Evolutionary conservation across 2,329 filamentous ascomycete genomes (phyloP).

Genomic region (Penicillium verrucosum): DNA sequence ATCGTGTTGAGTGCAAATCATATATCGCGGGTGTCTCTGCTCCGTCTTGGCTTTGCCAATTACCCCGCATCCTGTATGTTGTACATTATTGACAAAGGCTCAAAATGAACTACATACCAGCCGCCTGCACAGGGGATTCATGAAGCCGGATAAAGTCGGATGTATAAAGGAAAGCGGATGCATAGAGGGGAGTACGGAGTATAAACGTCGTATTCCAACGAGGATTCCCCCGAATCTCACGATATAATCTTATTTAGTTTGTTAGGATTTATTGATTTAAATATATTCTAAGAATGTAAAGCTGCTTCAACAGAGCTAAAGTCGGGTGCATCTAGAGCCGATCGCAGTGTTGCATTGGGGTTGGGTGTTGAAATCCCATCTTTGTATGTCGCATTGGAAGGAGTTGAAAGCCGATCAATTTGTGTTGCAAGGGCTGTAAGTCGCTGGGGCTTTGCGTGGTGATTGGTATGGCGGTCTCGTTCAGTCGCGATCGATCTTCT

Average conservation of each 20-base stretch:
- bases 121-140: background rate
- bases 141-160: no score
- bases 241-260: background rate
- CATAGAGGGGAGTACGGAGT: background rate
- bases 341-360: conserved; percentile 1
- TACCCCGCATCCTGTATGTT: background rate
- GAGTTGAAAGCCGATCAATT: background rate
- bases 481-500: conserved; percentile 29
- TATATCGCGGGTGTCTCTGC: background rate
- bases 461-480: conserved; percentile 16
- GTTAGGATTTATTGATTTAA: background rate
- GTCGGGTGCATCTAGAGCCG: background rate
- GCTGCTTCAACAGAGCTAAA: background rate
- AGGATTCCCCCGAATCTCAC: background rate
- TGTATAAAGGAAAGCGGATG: background rate
- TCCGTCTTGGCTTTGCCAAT: background rate
- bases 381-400: conserved; percentile 3
- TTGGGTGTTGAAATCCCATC: background rate
- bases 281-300: background rate
- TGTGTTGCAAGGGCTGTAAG: background rate
- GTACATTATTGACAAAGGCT: background rate
- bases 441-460: background rate
- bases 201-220: background rate
- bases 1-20: background rate
- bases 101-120: background rate